Evolutionary conservation across 208 protist genomes (phyloP).

Genomic region (Phytomonas serpens): DNA sequence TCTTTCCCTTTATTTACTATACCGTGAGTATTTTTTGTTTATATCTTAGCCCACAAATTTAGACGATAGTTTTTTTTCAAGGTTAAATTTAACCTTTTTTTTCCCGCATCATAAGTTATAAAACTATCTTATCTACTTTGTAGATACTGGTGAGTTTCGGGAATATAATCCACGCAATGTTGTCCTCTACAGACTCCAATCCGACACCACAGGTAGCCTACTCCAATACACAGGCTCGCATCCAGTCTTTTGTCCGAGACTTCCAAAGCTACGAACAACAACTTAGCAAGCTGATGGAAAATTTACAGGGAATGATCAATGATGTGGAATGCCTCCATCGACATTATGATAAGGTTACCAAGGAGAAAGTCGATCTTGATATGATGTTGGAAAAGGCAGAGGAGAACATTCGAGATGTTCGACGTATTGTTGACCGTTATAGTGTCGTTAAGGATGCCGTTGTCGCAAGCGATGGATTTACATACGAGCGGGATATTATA

Average conservation of each 20-base stretch:
- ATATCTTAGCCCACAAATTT: neutral
- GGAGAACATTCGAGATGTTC: slow-evolving; percentile 38
- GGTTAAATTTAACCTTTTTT: slow-evolving; percentile 5
- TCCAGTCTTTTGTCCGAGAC: slow-evolving; percentile 23
- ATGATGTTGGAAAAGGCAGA: slow-evolving; percentile 34
- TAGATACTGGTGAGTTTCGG: neutral
- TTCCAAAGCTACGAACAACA: slow-evolving; percentile 45
- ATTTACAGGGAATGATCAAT: slow-evolving; percentile 26
- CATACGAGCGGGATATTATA: slow-evolving; percentile 85
- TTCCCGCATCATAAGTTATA: neutral
- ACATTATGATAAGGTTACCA: slow-evolving; percentile 52
- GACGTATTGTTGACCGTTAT: slow-evolving; percentile 57
- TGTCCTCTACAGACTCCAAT: slow-evolving; percentile 14
- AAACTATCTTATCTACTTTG: neutral
- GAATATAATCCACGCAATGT: slow-evolving; percentile 7
- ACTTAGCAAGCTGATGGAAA: slow-evolving; percentile 28
- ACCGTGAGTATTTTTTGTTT: neutral
- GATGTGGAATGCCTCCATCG: slow-evolving; percentile 38
- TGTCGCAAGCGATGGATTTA: slow-evolving; percentile 85
- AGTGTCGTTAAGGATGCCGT: slow-evolving; percentile 76
- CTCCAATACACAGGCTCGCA: slow-evolving; percentile 28
- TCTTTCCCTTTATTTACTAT: neutral
- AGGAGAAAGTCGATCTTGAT: slow-evolving; percentile 47
- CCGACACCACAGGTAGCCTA: slow-evolving; percentile 34
- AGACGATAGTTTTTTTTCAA: slow-evolving; percentile 1